These are phyloP conservation scores for Noccaea caerulescens DNA, from an alignment of 345 rosid genomes.

Conservation along the genomic window DNA sequence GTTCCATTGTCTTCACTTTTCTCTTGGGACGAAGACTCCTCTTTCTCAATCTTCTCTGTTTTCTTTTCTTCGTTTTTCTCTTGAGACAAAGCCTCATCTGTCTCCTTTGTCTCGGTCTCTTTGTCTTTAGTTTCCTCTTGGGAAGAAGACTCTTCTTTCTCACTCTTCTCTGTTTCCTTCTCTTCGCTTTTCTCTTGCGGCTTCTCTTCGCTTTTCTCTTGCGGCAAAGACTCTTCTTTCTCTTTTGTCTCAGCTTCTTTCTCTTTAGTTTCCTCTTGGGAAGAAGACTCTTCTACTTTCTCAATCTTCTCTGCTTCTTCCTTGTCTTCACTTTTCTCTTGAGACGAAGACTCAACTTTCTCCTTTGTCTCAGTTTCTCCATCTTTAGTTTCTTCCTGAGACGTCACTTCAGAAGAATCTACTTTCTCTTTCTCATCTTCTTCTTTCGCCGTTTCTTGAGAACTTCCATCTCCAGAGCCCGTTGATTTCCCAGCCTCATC, in stretches of 20 bases:
- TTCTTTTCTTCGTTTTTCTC: neutral
- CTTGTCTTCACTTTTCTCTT: neutral
- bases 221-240: neutral
- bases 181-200: neutral
- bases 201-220: neutral
- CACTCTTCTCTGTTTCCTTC: neutral
- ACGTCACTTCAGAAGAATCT: constrained; percentile 4
- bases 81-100: constrained; percentile 15
- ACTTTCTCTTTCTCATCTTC: constrained; percentile 19
- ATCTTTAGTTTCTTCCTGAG: constrained; percentile 2
- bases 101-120: constrained; percentile 10
- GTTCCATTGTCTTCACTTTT: neutral
- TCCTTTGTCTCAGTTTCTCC: constrained; percentile 36
- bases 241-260: neutral
- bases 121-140: neutral
- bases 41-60: neutral
- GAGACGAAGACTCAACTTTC: constrained; percentile 35
- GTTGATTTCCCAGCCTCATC: constrained; percentile 21
- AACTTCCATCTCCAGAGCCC: constrained; percentile 12
- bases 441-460: constrained; percentile 5
- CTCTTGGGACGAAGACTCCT: neutral
- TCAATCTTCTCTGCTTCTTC: neutral
- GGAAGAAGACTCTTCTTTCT: neutral
- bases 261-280: neutral
- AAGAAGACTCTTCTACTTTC: constrained; percentile 24